Base-by-base conservation (phyloP, 345 rosid species). In the Eutrema heterophyllum region DNA sequence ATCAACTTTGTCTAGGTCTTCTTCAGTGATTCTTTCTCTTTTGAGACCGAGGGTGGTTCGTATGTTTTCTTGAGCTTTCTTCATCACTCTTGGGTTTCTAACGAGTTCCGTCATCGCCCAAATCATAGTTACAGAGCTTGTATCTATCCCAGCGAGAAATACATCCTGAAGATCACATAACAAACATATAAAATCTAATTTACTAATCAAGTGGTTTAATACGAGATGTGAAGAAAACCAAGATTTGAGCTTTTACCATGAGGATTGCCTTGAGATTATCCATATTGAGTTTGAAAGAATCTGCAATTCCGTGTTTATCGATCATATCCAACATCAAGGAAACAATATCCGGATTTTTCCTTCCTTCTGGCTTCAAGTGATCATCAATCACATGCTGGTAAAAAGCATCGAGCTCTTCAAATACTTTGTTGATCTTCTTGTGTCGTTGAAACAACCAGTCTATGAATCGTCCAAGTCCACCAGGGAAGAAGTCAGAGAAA, bases 21-120 rank as follows among this genome's bases (percentile, higher is more conserved):
- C 88, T 49, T 85, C 67, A 0, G 80, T 83, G 21, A 83, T 14
- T 76, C 83, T 84, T 40, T 29, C 69, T 18, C 61, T 77, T 3
- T 57, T 38, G 7, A 1, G 0, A 29, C 95, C 92, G 1, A 91
- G 80, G 3, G 79, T 77, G 1, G 67, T 45, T 50, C 83, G 78
- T 5, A 91, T 85, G 68, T 84, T 83, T 15, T 79, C 56, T 48
- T 83, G 80, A 9, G 75, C 87, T 55, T 89, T 87, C 75, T 84
- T 80, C 89, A 86, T 79, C 40, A 82, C 82, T 3, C 52, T 62
- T 2, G 93, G 92, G 65, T 87, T 79, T 70, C 84, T 86, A 26
- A 83, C 82, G 4, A 89, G 83, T 74, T 88, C 89, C 11, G 93
- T 69, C 60, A 88, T 58, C 33, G 86, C 87, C 92, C 92, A 87